Conservation (phyloP, 305 asterid genomes). For the Solanum hybrid region DNA sequence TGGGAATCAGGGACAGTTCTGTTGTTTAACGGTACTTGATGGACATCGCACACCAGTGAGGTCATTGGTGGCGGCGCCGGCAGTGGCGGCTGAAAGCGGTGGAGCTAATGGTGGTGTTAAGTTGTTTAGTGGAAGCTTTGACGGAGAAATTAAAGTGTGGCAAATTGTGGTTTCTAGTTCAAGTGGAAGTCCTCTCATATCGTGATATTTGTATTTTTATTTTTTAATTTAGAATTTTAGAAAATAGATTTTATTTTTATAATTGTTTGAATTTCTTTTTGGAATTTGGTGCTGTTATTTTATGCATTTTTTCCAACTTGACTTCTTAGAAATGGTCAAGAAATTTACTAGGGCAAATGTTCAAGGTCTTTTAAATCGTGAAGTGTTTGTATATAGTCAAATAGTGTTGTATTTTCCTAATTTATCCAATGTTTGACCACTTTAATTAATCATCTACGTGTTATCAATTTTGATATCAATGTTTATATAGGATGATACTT, state of each 20-base stretch:
- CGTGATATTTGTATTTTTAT: constrained; percentile 9
- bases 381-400: background rate
- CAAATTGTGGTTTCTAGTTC: constrained; percentile 13
- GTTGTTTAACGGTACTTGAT: constrained; percentile 57
- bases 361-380: background rate
- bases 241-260: background rate
- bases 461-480: no score
- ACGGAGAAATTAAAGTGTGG: constrained; percentile 77
- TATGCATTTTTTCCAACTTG: background rate
- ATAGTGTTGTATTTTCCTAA: background rate
- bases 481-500: background rate
- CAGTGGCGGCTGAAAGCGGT: background rate
- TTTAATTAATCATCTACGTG: no score
- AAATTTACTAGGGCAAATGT: background rate
- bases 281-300: background rate
- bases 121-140: constrained; percentile 78
- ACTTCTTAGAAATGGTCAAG: background rate
- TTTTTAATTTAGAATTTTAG: background rate
- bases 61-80: constrained; percentile 37
- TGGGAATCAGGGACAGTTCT: constrained; percentile 37
- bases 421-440: background rate
- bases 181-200: constrained; percentile 1
- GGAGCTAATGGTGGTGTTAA: constrained; percentile 19
- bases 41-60: constrained; percentile 70
- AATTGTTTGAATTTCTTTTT: background rate